Evolutionary conservation across 2,329 filamentous ascomycete species (phyloP).

Genomic region (Penicillium capsulatum): DNA sequence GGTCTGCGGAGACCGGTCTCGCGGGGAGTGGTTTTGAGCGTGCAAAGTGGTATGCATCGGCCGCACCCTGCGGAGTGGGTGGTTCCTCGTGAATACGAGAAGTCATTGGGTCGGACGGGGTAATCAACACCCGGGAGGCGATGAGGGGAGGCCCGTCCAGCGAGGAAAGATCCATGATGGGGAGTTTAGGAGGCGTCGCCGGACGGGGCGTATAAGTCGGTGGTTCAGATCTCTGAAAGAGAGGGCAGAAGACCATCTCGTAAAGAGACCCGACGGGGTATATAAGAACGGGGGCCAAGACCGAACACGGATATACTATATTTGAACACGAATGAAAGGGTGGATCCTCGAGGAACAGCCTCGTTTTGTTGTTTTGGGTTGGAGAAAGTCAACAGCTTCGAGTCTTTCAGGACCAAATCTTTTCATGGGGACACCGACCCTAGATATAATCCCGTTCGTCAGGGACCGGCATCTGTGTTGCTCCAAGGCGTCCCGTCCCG

Average conservation of each 20-base stretch:
- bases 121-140: conserved; percentile 17
- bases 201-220: not conserved
- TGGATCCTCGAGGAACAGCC: conserved; percentile 4
- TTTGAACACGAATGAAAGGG: conserved; percentile 13
- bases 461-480: too few species aligned
- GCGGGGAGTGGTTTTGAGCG: conserved; percentile 18
- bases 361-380: too few species aligned
- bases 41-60: conserved; percentile 11
- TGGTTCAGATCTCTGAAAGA: conserved; percentile 7
- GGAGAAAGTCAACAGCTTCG: too few species aligned
- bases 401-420: too few species aligned
- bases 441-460: too few species aligned
- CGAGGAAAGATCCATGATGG: conserved; percentile 33
- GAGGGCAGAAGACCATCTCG: conserved; percentile 11
- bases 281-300: not conserved
- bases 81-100: conserved; percentile 6
- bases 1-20: conserved; percentile 6
- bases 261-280: not conserved
- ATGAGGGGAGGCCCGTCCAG: conserved; percentile 34
- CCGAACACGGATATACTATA: conserved; percentile 5
- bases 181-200: not conserved
- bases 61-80: conserved; percentile 3
- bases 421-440: too few species aligned
- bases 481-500: too few species aligned
- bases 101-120: conserved; percentile 1